Evolutionary conservation across 768 basidiomycete genomes (phyloP), one percentile per base, ranked within the genome.

Genomic region (Auricularia sp.): DNA sequence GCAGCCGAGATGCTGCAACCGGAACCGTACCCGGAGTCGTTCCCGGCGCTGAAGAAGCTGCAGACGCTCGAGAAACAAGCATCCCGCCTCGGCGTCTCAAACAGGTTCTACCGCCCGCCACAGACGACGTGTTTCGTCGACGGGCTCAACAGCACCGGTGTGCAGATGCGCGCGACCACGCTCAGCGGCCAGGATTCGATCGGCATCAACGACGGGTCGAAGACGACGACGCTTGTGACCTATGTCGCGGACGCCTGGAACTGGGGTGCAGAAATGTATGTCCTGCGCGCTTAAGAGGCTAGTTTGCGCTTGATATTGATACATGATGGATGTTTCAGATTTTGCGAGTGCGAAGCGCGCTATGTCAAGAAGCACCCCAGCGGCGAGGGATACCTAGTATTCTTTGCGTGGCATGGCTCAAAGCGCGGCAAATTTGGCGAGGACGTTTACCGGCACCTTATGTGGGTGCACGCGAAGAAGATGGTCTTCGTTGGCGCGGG

Each of bases 171-270:
- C 29, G 29, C 47, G 23, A 35, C 2, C 35, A 63, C 62, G 33
- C 51, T 63, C 8, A 42, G 35, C 34, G 62, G 62, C 12, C 47
- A 63, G 35, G 62, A 63, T 35, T 35, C 62, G 16, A 63, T 53
- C 2, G 62, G 62, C 53, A 36, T 63, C 2, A 63, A 63, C 33
- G 62, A 63, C 36, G 62, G 62, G 7, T 54, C 47, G 6, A 63
- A 63, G 47, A 54, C 34, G 23, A 43, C 62, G 47, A 54, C 47
- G 21, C 62, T 63, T 3, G 62, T 63, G 8, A 63, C 47, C 14
- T 63, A 63, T 29, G 11, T 63, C n/a, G 36, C 62, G 5, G 62
- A 63, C 39, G 62, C 62, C 1, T 63, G 62, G 62, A 63, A 53
- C 43, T 36, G 33, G 44, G 62, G 29, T 23, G 62, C 62, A 16